Evolutionary conservation across 352 stramenopile genomes (phyloP).

Genomic region (Phytophthora sansomeana): DNA sequence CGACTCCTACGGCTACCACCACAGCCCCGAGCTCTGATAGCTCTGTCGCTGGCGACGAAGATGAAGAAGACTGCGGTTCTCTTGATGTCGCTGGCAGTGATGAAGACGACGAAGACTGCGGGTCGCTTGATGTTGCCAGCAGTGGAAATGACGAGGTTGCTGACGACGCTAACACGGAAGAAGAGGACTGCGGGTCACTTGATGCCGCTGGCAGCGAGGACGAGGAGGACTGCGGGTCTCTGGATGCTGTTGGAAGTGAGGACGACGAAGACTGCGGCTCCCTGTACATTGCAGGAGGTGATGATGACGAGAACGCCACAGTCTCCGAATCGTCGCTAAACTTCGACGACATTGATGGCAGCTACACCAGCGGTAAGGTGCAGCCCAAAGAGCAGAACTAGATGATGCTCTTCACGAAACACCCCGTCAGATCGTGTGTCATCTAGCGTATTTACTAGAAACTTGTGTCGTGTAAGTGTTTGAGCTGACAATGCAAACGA

Average conservation of each 20-base stretch:
- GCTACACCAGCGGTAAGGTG: conserved; percentile 37
- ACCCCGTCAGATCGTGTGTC: not conserved
- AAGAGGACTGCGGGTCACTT: conserved; percentile 29
- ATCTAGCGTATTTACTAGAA: conserved; percentile 17
- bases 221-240: conserved; percentile 19
- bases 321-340: conserved; percentile 35
- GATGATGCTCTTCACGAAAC: not conserved
- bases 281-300: conserved; percentile 11
- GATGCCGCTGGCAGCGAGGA: conserved; percentile 20
- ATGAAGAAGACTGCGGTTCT: conserved; percentile 22
- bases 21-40: conserved; percentile 4
- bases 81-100: conserved; percentile 24
- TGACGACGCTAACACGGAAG: conserved; percentile 4
- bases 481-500: conserved; percentile 1
- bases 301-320: conserved; percentile 1
- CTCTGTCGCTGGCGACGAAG: conserved; percentile 3
- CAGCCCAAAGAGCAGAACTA: conserved; percentile 22
- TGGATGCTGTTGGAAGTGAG: conserved; percentile 12
- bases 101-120: conserved; percentile 21
- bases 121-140: conserved; percentile 24
- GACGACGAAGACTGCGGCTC: conserved; percentile 5
- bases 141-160: conserved; percentile 8
- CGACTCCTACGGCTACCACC: not conserved
- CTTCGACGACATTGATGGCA: conserved; percentile 23
- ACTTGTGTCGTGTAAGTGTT: conserved; percentile 8